phyloP scores from a whole-genome alignment of 345 rosid genomes.

The Boechera stricta region DNA sequence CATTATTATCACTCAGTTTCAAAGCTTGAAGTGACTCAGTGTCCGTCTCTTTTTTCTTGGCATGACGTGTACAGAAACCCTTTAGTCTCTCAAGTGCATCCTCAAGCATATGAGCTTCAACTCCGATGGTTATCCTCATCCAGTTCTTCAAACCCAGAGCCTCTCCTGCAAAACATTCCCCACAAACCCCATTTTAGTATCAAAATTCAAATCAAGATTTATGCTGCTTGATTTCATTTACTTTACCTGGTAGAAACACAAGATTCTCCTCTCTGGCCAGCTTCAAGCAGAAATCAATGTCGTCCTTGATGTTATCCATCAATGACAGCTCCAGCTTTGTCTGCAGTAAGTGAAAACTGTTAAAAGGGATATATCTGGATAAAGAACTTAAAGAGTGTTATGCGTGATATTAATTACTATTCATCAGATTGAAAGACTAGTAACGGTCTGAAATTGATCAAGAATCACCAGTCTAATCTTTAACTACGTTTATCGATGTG shows the following conservation, averaged over 20 bases:
- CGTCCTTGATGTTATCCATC: slow-evolving; percentile 69
- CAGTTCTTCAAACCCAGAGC: slow-evolving; percentile 72
- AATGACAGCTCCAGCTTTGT: slow-evolving; percentile 59
- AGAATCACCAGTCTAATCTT: slow-evolving; percentile 1
- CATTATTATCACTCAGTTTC: slow-evolving; percentile 28
- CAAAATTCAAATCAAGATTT: slow-evolving; percentile 17
- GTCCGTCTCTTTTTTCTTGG: slow-evolving; percentile 51
- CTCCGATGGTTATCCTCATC: slow-evolving; percentile 67
- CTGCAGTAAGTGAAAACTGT: slow-evolving; percentile 42
- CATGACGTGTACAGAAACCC: slow-evolving; percentile 64
- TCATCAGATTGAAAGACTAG: not conserved
- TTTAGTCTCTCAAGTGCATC: slow-evolving; percentile 69
- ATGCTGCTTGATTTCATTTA: not conserved
- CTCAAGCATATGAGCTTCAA: slow-evolving; percentile 65
- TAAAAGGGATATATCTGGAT: not conserved
- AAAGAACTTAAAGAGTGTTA: not conserved
- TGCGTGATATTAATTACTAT: not conserved
- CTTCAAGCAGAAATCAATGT: slow-evolving; percentile 65
- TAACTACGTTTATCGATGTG: slow-evolving; percentile 8
- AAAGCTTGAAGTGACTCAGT: slow-evolving; percentile 24
- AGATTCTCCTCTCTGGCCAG: slow-evolving; percentile 75
- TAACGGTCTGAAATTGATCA: not conserved
- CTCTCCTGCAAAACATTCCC: slow-evolving; percentile 51
- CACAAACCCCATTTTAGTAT: slow-evolving; percentile 11
- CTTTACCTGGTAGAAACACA: slow-evolving; percentile 69